phyloP scores from a whole-genome alignment of 73 alveolate genomes.

The Tetrahymena borealis region DNA sequence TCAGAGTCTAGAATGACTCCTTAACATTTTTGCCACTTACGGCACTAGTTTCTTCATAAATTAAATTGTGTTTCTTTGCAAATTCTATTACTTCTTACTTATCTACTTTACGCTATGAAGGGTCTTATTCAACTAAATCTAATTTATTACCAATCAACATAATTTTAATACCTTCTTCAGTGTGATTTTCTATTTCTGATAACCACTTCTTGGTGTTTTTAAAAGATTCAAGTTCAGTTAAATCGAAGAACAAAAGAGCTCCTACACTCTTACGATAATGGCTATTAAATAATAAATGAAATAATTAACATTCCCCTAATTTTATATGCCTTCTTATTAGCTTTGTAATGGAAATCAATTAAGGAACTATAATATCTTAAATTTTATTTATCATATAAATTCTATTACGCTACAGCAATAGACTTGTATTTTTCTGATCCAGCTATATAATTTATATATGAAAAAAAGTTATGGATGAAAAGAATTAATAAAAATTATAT shows the following conservation, averaged over 20 bases:
- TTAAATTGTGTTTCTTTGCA: conserved; percentile 1
- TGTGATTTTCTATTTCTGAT: conserved; percentile 47
- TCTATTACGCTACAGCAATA: conserved; percentile 17
- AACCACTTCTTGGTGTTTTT: conserved; percentile 50
- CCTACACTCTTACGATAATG: conserved; percentile 61
- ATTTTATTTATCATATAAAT: background rate
- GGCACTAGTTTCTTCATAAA: conserved; percentile 37
- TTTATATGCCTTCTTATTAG: too few species aligned
- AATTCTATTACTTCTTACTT: background rate
- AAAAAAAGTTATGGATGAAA: too few species aligned
- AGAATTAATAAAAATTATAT: too few species aligned
- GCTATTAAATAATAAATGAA: background rate
- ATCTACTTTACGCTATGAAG: conserved; percentile 9
- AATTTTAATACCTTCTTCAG: conserved; percentile 48
- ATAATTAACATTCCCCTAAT: background rate
- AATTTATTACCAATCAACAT: conserved; percentile 66
- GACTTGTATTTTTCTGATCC: conserved; percentile 47
- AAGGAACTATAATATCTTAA: too few species aligned
- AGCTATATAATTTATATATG: conserved; percentile 3
- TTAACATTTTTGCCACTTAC: conserved; percentile 36
- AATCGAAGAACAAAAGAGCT: conserved; percentile 65
- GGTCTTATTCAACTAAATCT: conserved; percentile 33
- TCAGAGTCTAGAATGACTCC: conserved; percentile 12
- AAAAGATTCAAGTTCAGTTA: conserved; percentile 45
- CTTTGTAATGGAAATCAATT: too few species aligned